phyloP scores from a whole-genome alignment of 192 early-diverging fungal species.

The Endogone sp. region DNA sequence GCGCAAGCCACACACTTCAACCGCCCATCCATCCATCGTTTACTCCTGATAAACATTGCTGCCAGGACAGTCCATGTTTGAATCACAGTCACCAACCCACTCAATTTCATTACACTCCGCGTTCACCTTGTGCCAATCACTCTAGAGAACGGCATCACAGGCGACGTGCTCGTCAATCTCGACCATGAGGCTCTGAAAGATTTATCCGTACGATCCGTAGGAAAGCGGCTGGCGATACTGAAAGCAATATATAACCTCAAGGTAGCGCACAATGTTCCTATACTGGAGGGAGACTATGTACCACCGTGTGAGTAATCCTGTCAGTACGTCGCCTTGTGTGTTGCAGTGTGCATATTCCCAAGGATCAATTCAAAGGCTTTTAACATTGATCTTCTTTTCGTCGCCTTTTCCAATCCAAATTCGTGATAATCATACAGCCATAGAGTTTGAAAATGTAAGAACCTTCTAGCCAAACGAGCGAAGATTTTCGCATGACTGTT shows the following conservation, averaged over 20 bases:
- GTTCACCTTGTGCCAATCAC: not conserved
- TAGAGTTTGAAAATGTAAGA: slow-evolving; percentile 53
- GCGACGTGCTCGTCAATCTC: slow-evolving; percentile 81
- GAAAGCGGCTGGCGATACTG: slow-evolving; percentile 84
- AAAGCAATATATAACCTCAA: slow-evolving; percentile 87
- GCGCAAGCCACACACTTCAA: not conserved
- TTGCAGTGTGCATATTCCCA: no score
- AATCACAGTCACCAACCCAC: no score
- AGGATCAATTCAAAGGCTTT: no score
- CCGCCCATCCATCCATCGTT: not conserved
- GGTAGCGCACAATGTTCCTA: slow-evolving; percentile 68
- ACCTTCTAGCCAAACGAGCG: not conserved
- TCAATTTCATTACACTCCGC: not conserved
- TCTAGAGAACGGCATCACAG: slow-evolving; percentile 85
- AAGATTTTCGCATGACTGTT: not conserved
- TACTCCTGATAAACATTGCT: no score
- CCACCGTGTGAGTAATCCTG: slow-evolving; percentile 60
- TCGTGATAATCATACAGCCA: no score
- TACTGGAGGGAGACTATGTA: slow-evolving; percentile 82
- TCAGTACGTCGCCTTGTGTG: not conserved
- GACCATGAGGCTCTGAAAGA: slow-evolving; percentile 92
- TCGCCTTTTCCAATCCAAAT: no score
- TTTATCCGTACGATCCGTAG: slow-evolving; percentile 79
- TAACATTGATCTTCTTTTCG: slow-evolving; percentile 4
- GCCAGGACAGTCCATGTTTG: no score